Base-by-base conservation (phyloP, 169 alveolate genomes). In the Eimeria praecox region DNA sequence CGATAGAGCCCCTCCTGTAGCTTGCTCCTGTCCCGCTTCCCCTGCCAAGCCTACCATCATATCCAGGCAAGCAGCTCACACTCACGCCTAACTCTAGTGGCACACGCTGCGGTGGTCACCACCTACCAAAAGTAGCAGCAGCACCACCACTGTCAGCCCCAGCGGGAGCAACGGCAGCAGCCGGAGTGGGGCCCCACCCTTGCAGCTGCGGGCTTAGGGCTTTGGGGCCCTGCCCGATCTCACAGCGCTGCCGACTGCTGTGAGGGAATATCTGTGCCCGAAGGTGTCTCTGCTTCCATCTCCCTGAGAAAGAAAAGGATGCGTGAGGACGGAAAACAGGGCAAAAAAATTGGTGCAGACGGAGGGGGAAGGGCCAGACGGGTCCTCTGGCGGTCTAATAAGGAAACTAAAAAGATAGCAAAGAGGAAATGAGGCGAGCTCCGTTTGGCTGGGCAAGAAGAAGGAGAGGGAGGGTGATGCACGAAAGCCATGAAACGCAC, bases 1-100 rank as follows among this genome's bases (percentile, higher is more conserved):
- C n/a, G 56, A 59, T 44, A 69, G 6, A 54, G 78, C 80, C 54
- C 14, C 80, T 54, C 59, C 78, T 49, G 56, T 59, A n/a, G 49
- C 80, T 78, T 38, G 77, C 42, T 85, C 59, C 54, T 38, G 92
- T n/a, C 38, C 92, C 38, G 77, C 40, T 22, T 33, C 92, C 33
- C 49, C 35, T 30, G n/a, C 92, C 9, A 38, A 69, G 44, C 92
- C 92, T 62, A 85, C 75, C 92, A 85, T 85, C 54, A 33, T 85
- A 85, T 46, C 16, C 38, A 59, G 27, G 38, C 59, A n/a, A 33
- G 71, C 4, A 44, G 30, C 44, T 73, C 46, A 8, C 44, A 10
- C 90, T 49, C 69, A 0, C n/a, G 49, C 64, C 20, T 46, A 35
- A n/a, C 73, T 27, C 18, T 0, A 46, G 5, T 38, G 42, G n/a